phyloP scores from a whole-genome alignment of 805 yeast genomes.

The Tetrapisispora pingtungensis region DNA sequence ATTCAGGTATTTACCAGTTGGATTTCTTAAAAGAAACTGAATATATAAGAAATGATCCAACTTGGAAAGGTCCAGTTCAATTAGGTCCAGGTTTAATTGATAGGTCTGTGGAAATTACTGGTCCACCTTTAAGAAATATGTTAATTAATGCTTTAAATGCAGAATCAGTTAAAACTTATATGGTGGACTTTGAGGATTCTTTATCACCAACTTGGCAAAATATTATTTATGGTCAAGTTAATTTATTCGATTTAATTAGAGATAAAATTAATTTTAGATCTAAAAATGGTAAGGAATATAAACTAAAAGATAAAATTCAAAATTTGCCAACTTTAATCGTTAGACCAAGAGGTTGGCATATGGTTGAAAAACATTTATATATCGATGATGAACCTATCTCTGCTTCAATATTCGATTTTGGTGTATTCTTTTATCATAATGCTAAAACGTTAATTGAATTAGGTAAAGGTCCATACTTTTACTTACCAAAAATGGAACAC shows the following conservation, averaged over 20 bases:
- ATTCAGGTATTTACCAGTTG: constrained; percentile 44
- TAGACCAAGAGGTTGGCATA: constrained; percentile 86
- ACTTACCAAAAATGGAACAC: constrained; percentile 80
- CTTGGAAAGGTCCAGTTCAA: constrained; percentile 57
- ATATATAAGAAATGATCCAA: constrained; percentile 57
- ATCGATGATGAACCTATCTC: constrained; percentile 70
- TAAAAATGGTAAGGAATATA: constrained; percentile 34
- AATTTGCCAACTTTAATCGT: constrained; percentile 63
- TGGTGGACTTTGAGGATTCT: constrained; percentile 82
- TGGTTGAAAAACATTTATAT: constrained; percentile 60
- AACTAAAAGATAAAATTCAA: constrained; percentile 37
- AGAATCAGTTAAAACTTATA: constrained; percentile 61
- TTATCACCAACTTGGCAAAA: constrained; percentile 78
- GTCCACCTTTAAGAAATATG: constrained; percentile 81
- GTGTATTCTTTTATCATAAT: constrained; percentile 66
- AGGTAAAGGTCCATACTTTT: constrained; percentile 75
- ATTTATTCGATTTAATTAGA: constrained; percentile 66
- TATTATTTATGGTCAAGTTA: constrained; percentile 72
- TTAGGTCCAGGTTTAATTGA: constrained; percentile 64
- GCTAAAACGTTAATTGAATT: constrained; percentile 49
- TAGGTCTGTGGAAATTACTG: constrained; percentile 75
- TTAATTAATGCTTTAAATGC: constrained; percentile 73
- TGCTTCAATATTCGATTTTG: constrained; percentile 73
- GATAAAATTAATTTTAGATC: constrained; percentile 46
- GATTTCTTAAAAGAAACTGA: constrained; percentile 61